Evolutionary conservation across 495 filamentous ascomycete species (phyloP), one percentile per base, ranked within the genome.

Genomic region (Podospora bellae-mahoneyi): DNA sequence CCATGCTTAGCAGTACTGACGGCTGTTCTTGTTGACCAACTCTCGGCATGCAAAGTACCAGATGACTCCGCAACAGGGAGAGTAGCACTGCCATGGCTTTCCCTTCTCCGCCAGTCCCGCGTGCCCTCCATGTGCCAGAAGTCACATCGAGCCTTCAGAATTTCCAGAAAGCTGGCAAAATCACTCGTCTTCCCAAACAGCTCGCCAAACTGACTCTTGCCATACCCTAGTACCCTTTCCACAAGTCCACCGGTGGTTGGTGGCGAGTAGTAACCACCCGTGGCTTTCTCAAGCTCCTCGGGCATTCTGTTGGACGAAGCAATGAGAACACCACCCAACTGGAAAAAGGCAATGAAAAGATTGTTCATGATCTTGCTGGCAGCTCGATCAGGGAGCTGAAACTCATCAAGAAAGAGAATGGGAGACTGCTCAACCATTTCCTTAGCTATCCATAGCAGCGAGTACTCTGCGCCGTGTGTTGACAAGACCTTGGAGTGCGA

Each of bases 261-360:
- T 9, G 82, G 76, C 10, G 77, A 68, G 71, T 87, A 89, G 56
- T 87, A 83, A 44, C 85, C 77, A 0, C 90, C 90, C 0, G 84
- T 84, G 1, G 89, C 89, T 66, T 88, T 90, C 28, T 87, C 87
- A 60, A 92, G 75, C 70, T 91, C 89, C 66, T 91, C 88, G 0
- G 89, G 89, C 86, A 91, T 88, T 44, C 90, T 82, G 74, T 92
- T 92, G 4, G 87, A 89, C 1, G 89, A 90, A 2, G 89, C 89
- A 61, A 92, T 79, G 5, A 92, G 79, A 5, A 92, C 90, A 30
- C 90, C 90, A 0, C 90, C 90, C 4, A 92, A 78, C 62, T 90
- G 88, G 70, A 91, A 92, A 74, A 92, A 91, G 7, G 82, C 79
- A n/a, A 88, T 89, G 68, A 92, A 84, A 20, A 92, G 79, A 71